These are phyloP conservation scores for Aspergillus asperescens DNA, from an alignment of 495 filamentous ascomycete species.

Conservation along the genomic window DNA sequence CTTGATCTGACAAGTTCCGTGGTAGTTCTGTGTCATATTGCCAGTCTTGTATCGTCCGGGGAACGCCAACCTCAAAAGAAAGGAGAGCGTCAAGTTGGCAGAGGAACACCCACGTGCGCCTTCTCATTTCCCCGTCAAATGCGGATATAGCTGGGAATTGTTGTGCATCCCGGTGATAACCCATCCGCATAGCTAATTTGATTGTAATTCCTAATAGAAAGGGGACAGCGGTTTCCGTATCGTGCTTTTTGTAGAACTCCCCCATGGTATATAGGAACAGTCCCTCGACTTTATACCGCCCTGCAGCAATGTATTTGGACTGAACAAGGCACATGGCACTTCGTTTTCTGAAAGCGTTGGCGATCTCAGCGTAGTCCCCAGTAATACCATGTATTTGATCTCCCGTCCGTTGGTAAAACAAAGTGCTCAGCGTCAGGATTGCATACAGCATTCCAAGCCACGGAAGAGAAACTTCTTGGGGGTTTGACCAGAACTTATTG, in stretches of 20 bases:
- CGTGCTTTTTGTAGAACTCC: slow-evolving; percentile 35
- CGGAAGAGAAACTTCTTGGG: slow-evolving; percentile 28
- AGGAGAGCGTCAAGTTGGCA: slow-evolving; percentile 40
- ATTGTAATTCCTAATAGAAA: slow-evolving; percentile 36
- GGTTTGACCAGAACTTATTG: slow-evolving; percentile 33
- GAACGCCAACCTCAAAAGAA: slow-evolving; percentile 44
- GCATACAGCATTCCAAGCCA: slow-evolving; percentile 38
- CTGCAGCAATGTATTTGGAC: slow-evolving; percentile 10
- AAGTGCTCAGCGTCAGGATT: slow-evolving; percentile 29
- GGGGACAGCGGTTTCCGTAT: slow-evolving; percentile 33
- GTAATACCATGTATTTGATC: slow-evolving; percentile 24
- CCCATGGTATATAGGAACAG: slow-evolving; percentile 34
- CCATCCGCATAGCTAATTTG: slow-evolving; percentile 41
- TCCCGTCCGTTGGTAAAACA: slow-evolving; percentile 26
- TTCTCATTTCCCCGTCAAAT: slow-evolving; percentile 43
- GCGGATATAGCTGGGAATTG: slow-evolving; percentile 35
- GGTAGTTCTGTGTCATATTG: slow-evolving; percentile 41
- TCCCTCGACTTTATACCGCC: slow-evolving; percentile 26
- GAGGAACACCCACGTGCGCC: slow-evolving; percentile 37
- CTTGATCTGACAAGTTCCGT: slow-evolving; percentile 39
- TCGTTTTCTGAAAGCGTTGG: slow-evolving; percentile 1
- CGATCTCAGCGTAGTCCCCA: slow-evolving; percentile 13
- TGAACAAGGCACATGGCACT: slow-evolving; percentile 12
- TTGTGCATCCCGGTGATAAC: slow-evolving; percentile 42
- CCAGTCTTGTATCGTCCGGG: slow-evolving; percentile 39